These are phyloP conservation scores for Daldinia sp. DNA, from an alignment of 2,329 filamentous ascomycete genomes.

Conservation along the genomic window DNA sequence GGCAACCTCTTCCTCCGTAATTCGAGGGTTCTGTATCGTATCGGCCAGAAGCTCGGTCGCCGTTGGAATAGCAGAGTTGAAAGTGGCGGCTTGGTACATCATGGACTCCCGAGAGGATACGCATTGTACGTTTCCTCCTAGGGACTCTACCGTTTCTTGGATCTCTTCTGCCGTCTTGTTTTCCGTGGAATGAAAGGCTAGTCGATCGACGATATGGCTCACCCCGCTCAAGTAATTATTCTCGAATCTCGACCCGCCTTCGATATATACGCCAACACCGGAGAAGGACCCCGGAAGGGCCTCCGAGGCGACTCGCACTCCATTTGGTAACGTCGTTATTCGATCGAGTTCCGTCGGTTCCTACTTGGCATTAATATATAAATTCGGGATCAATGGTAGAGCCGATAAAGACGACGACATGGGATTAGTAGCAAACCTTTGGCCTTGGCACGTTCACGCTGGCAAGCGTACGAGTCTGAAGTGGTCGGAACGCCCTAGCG, in stretches of 20 bases:
- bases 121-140: slow-evolving; percentile 97
- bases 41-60: slow-evolving; percentile 88
- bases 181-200: slow-evolving; percentile 92
- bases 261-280: slow-evolving; percentile 93
- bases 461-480: slow-evolving; percentile 37
- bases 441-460: slow-evolving; percentile 39
- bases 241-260: slow-evolving; percentile 94
- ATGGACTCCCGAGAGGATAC: slow-evolving; percentile 93
- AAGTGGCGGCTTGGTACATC: slow-evolving; percentile 99
- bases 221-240: slow-evolving; percentile 84
- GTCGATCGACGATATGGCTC: slow-evolving; percentile 93
- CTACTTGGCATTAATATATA: slow-evolving; percentile 51
- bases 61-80: slow-evolving; percentile 88
- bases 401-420: background rate
- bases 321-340: slow-evolving; percentile 90
- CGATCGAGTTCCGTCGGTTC: slow-evolving; percentile 88
- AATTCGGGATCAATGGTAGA: background rate
- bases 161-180: slow-evolving; percentile 80
- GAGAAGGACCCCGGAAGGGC: slow-evolving; percentile 94
- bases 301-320: slow-evolving; percentile 92
- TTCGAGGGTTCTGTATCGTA: slow-evolving; percentile 84
- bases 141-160: slow-evolving; percentile 83
- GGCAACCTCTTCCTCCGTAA: slow-evolving; percentile 86
- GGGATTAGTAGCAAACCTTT: slow-evolving; percentile 30
- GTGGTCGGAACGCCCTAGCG: slow-evolving; percentile 24